phyloP scores from a whole-genome alignment of 108 stramenopile genomes.

The Fragilaria radians region DNA sequence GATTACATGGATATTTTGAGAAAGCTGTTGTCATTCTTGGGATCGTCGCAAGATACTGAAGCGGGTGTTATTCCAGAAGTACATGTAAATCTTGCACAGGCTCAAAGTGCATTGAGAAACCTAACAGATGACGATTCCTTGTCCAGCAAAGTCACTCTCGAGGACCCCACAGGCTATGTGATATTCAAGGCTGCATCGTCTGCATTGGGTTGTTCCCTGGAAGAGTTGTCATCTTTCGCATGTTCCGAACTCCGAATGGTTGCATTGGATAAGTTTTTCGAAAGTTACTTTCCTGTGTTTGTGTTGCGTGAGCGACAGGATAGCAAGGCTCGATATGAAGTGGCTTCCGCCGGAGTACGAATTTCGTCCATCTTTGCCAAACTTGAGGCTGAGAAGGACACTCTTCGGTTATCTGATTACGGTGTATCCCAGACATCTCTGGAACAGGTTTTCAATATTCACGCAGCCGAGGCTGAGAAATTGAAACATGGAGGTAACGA shows the following conservation, averaged over 20 bases:
- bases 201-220: slow-evolving; percentile 11
- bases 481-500: slow-evolving; percentile 12
- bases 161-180: slow-evolving; percentile 25
- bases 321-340: slow-evolving; percentile 31
- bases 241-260: slow-evolving; percentile 27
- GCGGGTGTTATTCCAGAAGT: slow-evolving; percentile 9
- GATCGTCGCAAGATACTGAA: slow-evolving; percentile 7
- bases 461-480: slow-evolving; percentile 31
- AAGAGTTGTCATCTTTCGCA: slow-evolving; percentile 30
- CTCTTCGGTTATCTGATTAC: slow-evolving; percentile 30
- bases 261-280: slow-evolving; percentile 21
- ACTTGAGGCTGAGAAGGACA: slow-evolving; percentile 32
- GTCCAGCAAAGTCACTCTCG: slow-evolving; percentile 11
- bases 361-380: slow-evolving; percentile 34
- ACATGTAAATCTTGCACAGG: slow-evolving; percentile 41
- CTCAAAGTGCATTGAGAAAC: slow-evolving; percentile 13
- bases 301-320: slow-evolving; percentile 43
- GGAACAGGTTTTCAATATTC: slow-evolving; percentile 50
- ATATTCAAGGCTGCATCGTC: slow-evolving; percentile 33
- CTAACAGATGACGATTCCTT: slow-evolving; percentile 39
- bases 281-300: slow-evolving; percentile 14
- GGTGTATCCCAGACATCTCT: slow-evolving; percentile 38
- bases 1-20: slow-evolving; percentile 26
- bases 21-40: slow-evolving; percentile 5
- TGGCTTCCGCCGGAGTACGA: slow-evolving; percentile 13